Base-by-base conservation (phyloP, 164 flowering plant species). In the Warburgia ugandensis region DNA sequence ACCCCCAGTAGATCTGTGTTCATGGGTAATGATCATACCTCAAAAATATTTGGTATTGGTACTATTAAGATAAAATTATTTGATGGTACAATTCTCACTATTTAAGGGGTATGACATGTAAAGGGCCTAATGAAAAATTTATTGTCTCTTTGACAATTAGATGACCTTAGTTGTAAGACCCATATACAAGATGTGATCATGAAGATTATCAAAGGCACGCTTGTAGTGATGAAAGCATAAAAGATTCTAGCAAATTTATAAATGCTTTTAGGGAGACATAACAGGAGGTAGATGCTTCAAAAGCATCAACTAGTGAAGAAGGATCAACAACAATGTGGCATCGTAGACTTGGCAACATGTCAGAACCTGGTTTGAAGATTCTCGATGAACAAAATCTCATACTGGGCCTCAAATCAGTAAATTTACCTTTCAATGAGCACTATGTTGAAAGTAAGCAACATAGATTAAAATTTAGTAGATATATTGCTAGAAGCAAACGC, bases 391-490 rank as follows among this genome's bases (percentile, higher is more conserved):
- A n/a, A 16, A 49, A 49, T 5, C 39, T 57, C 1, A 36, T 60
- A 13, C 28, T 39, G 4, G 50, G 51, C 16, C 51, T 35, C 45
- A 59, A 27, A 35, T 22, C 2, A 20, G 55, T 50, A 35, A 59
- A 57, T n/a, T n/a, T n/a, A n/a, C n/a, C n/a, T n/a, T n/a, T n/a
- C n/a, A n/a, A n/a, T n/a, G n/a, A n/a, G n/a, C 57, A 59, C 29
- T 59, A 52, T n/a, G 38, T 50, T 50, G 44, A 35, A 3, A 44
- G 50, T 30, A 49, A 59, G 44, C 56, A 57, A 3, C 33, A 32
- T 32, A 41, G 43, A 49, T 50, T 59, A n/a, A 59, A 51, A 8
- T 58, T 58, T 29, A 22, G n/a, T n/a, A n/a, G n/a, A n/a, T n/a
- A n/a, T n/a, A n/a, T n/a, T n/a, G 40, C 44, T 17, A 46, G 25